A percentile compares a stretch with the other conserved stretches of the same genome.
Conservation (phyloP, 345 rosid species). For the Isatis tinctoria region DNA sequence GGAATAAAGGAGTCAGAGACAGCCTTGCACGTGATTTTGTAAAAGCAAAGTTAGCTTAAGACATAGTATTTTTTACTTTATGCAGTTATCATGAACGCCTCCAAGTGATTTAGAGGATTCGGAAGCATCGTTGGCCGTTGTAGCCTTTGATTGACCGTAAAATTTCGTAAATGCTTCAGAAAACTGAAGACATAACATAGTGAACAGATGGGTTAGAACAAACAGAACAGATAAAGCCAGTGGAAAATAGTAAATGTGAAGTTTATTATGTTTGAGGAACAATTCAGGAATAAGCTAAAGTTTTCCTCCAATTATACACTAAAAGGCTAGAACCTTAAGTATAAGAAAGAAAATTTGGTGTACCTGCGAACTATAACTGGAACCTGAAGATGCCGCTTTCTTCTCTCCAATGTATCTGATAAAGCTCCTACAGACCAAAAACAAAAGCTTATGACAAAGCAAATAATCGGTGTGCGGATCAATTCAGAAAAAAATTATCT, state of each 20-base stretch:
- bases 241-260: background rate
- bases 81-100: constrained; percentile 82
- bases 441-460: background rate
- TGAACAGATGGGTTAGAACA: background rate
- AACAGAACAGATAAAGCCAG: background rate
- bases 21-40: background rate
- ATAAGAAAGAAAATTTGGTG: background rate
- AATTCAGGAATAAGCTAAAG: background rate
- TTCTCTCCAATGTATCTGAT: constrained; percentile 77
- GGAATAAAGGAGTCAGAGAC: background rate
- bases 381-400: constrained; percentile 57
- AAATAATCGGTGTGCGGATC: background rate
- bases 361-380: constrained; percentile 91
- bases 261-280: background rate
- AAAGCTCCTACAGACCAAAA: constrained; percentile 60
- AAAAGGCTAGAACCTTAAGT: background rate
- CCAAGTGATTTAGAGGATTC: constrained; percentile 63
- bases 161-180: constrained; percentile 95
- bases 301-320: background rate
- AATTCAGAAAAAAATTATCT: background rate
- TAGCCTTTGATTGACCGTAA: constrained; percentile 77
- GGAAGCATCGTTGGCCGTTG: constrained; percentile 51
- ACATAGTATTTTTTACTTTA: constrained; percentile 44
- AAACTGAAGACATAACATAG: constrained; percentile 43
- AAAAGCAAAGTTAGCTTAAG: background rate